Percentiles rank a stretch among this genome's conserved stretches.
Evolutionary conservation across 495 filamentous ascomycete genomes (phyloP).

Genomic region (Penicillium verhagenii): DNA sequence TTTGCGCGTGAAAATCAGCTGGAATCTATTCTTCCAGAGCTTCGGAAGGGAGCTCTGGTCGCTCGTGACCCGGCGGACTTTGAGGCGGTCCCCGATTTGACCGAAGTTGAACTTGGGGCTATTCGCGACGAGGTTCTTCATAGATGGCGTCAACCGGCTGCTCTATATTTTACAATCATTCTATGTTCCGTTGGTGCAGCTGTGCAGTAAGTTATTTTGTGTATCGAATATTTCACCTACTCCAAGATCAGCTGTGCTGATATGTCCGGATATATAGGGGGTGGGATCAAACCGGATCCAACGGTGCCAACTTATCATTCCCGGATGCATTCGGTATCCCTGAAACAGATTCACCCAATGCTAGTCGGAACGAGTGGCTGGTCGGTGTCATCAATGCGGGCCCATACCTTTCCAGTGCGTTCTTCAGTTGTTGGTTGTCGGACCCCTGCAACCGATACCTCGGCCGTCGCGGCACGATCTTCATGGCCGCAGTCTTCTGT

Average conservation of each 20-base stretch:
- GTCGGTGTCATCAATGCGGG: constrained; percentile 62
- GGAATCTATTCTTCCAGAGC: constrained; percentile 45
- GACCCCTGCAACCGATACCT: constrained; percentile 56
- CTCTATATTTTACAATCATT: constrained; percentile 68
- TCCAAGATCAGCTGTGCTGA: neutral
- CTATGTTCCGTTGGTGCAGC: constrained; percentile 71
- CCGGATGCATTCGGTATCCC: constrained; percentile 60
- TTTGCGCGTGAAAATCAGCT: constrained; percentile 53
- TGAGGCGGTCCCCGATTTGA: constrained; percentile 55
- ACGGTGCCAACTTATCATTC: constrained; percentile 69
- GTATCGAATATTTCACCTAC: neutral
- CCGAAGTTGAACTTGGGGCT: constrained; percentile 49
- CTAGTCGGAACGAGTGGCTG: constrained; percentile 52
- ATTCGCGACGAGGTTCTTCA: constrained; percentile 58
- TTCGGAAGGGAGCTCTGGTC: constrained; percentile 63
- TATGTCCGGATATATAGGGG: constrained; percentile 23
- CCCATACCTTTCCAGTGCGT: constrained; percentile 39
- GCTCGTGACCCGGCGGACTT: constrained; percentile 59
- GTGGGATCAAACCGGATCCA: constrained; percentile 71
- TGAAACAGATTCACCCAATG: constrained; percentile 10
- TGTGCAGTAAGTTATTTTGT: constrained; percentile 48
- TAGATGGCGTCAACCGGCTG: constrained; percentile 62
- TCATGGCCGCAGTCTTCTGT: constrained; percentile 60
- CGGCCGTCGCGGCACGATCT: constrained; percentile 61
- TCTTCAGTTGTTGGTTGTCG: constrained; percentile 59